Base-by-base conservation (phyloP, 306 rosid species). In the Corylus americana region DNA sequence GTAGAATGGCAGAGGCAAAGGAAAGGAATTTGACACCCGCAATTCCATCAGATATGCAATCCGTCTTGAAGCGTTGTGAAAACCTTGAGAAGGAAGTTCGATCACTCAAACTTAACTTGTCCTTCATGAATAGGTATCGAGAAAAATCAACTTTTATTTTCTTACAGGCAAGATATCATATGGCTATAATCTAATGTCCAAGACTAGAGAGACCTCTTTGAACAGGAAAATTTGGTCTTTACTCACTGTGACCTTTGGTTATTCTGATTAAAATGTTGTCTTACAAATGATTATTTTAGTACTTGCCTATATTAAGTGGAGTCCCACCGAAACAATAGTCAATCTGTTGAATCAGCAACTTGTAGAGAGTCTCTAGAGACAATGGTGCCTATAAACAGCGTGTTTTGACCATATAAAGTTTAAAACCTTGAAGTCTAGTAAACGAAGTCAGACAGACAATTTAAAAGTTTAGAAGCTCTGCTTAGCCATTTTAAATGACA, bases 1-100 rank as follows among this genome's bases (percentile, higher is more conserved):
- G 88, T 82, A 94, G 98, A 88, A 92, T 94, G 97, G 98, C 98
- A 10, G 98, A 94, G 84, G 98, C 97, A 77, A 94, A 94, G 87
- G 98, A 91, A 77, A 91, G 98, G 79, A 92, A 87, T 48, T 90
- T 81, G 77, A 87, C 92, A 47, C 98, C 98, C 11, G 74, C 90
- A 61, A 80, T 91, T 79, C 98, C 98, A 11, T 87, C 97, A 27
- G 98, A 94, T 25, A 86, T 92, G 88, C 97, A 94, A 81, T 90
- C 95, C 59, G 81, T 91, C 70, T 76, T 94, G 82, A 94, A 94
- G 84, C 83, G 98, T 27, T 94, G 98, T 50, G 98, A 94, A 48
- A 91, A 51, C 79, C 95, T 94, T 81, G 91, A 88, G 83, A 88
- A 83, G 89, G 91, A 88, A 85, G 89, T 85, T 66, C 81, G 91